A percentile compares a stretch with the other conserved stretches of the same genome.
These are phyloP conservation scores for Pseudogymnoascus sp. DNA, from an alignment of 2,329 filamentous ascomycete species.

Conservation along the genomic window DNA sequence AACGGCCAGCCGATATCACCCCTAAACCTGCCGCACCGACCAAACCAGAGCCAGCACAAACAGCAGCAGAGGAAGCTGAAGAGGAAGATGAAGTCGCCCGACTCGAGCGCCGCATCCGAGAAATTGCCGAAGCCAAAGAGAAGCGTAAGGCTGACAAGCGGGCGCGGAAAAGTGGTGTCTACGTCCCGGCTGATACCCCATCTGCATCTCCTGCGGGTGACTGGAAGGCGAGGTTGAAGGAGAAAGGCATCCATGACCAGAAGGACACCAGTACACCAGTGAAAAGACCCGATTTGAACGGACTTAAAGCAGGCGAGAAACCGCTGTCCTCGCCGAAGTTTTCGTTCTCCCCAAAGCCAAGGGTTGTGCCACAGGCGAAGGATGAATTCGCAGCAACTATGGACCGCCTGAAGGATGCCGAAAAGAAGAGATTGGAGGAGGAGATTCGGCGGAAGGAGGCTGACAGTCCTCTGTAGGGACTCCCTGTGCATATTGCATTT, in stretches of 20 bases:
- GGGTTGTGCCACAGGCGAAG: slow-evolving; percentile 15
- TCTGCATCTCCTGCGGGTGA: slow-evolving; percentile 6
- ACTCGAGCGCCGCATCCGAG: slow-evolving; percentile 38
- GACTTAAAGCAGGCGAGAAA: slow-evolving; percentile 35
- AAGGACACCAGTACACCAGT: slow-evolving; percentile 24
- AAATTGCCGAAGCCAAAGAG: slow-evolving; percentile 35
- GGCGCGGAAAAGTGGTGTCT: slow-evolving; percentile 33
- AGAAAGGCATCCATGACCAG: slow-evolving; percentile 14
- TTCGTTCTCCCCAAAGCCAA: slow-evolving; percentile 26
- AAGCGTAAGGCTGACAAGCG: slow-evolving; percentile 32
- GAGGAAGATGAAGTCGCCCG: slow-evolving; percentile 39
- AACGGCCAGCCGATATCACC: slow-evolving; percentile 16
- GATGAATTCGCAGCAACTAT: slow-evolving; percentile 39
- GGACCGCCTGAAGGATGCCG: slow-evolving; percentile 51
- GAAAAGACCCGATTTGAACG: slow-evolving; percentile 30
- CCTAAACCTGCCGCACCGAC: slow-evolving; percentile 11
- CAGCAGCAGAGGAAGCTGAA: slow-evolving; percentile 18
- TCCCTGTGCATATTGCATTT: neutral
- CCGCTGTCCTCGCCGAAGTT: slow-evolving; percentile 31
- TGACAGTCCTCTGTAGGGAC: slow-evolving; percentile 32
- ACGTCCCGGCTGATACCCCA: slow-evolving; percentile 23
- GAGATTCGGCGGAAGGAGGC: slow-evolving; percentile 44
- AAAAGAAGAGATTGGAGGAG: slow-evolving; percentile 46
- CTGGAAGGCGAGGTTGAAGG: slow-evolving; percentile 13
- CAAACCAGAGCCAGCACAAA: slow-evolving; percentile 10